A percentile compares a stretch with the other conserved stretches of the same genome.
phyloP scores from a whole-genome alignment of 345 rosid species.

The Arabis alpina region DNA sequence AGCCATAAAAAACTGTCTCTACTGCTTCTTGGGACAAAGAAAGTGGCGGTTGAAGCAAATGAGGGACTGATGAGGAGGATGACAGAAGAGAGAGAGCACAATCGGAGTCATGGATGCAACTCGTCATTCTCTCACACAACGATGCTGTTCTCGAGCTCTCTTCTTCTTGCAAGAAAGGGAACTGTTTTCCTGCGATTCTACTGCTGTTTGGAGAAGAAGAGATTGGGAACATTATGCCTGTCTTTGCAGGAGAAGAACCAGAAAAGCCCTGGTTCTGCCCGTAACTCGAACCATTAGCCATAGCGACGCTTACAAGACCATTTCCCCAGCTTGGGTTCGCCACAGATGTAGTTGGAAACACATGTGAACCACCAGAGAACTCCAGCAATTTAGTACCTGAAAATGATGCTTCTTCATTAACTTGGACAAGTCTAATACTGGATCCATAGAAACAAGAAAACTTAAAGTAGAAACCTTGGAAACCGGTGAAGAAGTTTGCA shows the following conservation, averaged over 20 bases:
- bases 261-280: constrained; percentile 26
- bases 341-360: constrained; percentile 53
- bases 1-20: constrained; percentile 46
- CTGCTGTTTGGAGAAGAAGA: constrained; percentile 46
- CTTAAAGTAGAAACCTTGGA: constrained; percentile 45
- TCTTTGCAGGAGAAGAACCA: constrained; percentile 31
- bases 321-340: constrained; percentile 53
- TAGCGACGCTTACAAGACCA: constrained; percentile 31
- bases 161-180: constrained; percentile 55
- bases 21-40: constrained; percentile 44
- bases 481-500: constrained; percentile 40
- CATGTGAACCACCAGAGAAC: constrained; percentile 50
- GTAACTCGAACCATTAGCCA: constrained; percentile 33
- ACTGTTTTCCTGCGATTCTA: constrained; percentile 44
- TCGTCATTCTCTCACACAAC: constrained; percentile 56
- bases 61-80: constrained; percentile 43
- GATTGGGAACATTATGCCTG: constrained; percentile 48
- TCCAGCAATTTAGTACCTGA: constrained; percentile 57
- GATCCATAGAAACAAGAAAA: background rate
- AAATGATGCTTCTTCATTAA: background rate
- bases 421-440: background rate
- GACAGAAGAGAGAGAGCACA: constrained; percentile 99
- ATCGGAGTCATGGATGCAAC: constrained; percentile 55
- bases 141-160: constrained; percentile 34
- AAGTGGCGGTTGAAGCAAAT: constrained; percentile 42